Conservation (phyloP, 352 stramenopile species). For the Phytophthora sansomeana region DNA sequence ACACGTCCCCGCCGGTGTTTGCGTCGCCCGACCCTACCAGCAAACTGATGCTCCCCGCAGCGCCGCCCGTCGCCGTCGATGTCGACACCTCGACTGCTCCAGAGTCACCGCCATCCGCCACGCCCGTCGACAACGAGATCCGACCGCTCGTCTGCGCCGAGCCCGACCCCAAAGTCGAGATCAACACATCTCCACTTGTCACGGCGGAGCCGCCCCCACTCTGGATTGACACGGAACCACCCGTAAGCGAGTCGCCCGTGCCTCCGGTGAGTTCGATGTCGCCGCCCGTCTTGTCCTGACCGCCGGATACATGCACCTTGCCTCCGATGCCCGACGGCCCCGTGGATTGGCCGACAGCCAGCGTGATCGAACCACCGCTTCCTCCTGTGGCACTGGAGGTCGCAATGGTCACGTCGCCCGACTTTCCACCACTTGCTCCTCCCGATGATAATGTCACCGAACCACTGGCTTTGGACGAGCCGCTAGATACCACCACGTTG, state of each 20-base stretch:
- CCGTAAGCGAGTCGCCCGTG: neutral
- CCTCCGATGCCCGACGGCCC: slow-evolving; percentile 11
- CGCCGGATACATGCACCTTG: slow-evolving; percentile 5
- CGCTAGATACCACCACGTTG: slow-evolving; percentile 19
- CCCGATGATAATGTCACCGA: slow-evolving; percentile 2
- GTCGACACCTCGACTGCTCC: slow-evolving; percentile 1
- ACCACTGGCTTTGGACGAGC: slow-evolving; percentile 4
- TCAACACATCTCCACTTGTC: slow-evolving; percentile 22
- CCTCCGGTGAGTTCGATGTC: slow-evolving; percentile 11
- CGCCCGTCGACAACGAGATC: slow-evolving; percentile 11
- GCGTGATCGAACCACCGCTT: slow-evolving; percentile 16
- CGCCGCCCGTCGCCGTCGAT: neutral
- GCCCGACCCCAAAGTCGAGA: slow-evolving; percentile 10
- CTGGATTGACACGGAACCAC: slow-evolving; percentile 27
- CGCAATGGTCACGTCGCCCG: slow-evolving; percentile 1
- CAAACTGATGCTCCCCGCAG: slow-evolving; percentile 5
- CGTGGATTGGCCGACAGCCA: slow-evolving; percentile 11
- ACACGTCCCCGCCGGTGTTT: slow-evolving; percentile 4
- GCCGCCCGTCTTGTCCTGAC: slow-evolving; percentile 12
- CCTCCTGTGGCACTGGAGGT: slow-evolving; percentile 4
- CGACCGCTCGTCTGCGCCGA: neutral
- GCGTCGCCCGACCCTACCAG: slow-evolving; percentile 13
- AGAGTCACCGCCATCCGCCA: slow-evolving; percentile 5
- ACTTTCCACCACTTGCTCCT: neutral
- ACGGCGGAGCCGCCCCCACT: slow-evolving; percentile 26